phyloP scores from a whole-genome alignment of 2,329 filamentous ascomycete species.

The Cryphonectria carpinicola region DNA sequence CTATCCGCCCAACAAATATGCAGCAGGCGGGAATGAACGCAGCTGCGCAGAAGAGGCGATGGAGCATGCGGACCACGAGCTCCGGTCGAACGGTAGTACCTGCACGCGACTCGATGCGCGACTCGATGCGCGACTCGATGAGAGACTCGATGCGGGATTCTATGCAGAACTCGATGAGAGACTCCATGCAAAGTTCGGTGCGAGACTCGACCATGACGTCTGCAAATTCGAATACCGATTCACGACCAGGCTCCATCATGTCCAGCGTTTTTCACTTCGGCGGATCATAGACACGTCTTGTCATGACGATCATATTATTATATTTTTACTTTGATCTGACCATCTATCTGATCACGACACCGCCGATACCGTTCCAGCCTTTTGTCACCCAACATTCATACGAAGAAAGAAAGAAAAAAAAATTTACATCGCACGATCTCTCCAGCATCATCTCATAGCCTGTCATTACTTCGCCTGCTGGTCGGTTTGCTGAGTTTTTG shows the following conservation, averaged over 20 bases:
- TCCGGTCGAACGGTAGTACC: slow-evolving; percentile 28
- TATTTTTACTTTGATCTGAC: neutral
- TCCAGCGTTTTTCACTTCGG: slow-evolving; percentile 30
- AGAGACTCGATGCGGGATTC: slow-evolving; percentile 15
- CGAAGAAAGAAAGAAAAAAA: neutral
- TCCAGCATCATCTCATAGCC: slow-evolving; percentile 7
- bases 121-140: slow-evolving; percentile 20
- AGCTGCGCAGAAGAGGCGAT: slow-evolving; percentile 27
- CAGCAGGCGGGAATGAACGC: slow-evolving; percentile 20
- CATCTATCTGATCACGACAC: slow-evolving; percentile 1
- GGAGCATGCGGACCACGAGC: slow-evolving; percentile 30
- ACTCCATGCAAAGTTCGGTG: slow-evolving; percentile 11
- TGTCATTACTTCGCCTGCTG: slow-evolving; percentile 17
- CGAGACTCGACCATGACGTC: slow-evolving; percentile 25
- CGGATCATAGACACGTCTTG: slow-evolving; percentile 21
- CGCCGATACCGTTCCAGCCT: neutral
- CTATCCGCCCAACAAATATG: slow-evolving; percentile 27
- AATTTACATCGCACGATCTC: slow-evolving; percentile 8
- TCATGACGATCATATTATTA: slow-evolving; percentile 13
- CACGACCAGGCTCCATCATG: slow-evolving; percentile 29
- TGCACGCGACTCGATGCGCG: slow-evolving; percentile 23
- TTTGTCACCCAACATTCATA: neutral
- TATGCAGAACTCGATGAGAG: slow-evolving; percentile 12
- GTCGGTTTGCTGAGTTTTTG: slow-evolving; percentile 26
- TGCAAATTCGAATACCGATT: slow-evolving; percentile 19